phyloP scores from a whole-genome alignment of 208 protist genomes.

The Wallacemonas rigidus region DNA sequence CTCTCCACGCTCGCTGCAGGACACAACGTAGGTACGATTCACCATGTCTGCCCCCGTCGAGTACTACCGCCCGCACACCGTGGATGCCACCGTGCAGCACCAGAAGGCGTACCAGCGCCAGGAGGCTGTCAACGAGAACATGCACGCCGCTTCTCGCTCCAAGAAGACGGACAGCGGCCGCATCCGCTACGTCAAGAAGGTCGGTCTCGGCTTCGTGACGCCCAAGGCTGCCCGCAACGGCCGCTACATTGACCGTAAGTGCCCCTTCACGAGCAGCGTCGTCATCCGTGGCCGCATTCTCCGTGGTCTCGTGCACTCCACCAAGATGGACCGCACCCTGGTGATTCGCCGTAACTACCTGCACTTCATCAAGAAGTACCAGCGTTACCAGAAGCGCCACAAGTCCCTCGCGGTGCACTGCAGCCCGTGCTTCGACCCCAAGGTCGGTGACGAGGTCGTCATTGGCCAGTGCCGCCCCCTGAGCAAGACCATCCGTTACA shows the following conservation, averaged over 20 bases:
- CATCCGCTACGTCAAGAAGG: slow-evolving; percentile 95
- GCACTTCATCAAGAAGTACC: slow-evolving; percentile 99
- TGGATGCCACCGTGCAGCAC: slow-evolving; percentile 90
- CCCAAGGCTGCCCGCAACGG: slow-evolving; percentile 98
- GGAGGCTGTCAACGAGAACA: slow-evolving; percentile 91
- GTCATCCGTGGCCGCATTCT: slow-evolving; percentile 99
- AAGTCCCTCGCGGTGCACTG: slow-evolving; percentile 98
- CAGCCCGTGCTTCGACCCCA: slow-evolving; percentile 98
- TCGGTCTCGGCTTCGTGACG: slow-evolving; percentile 99
- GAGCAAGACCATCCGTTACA: slow-evolving; percentile 99
- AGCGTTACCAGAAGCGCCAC: slow-evolving; percentile 99
- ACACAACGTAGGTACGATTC: slow-evolving; percentile 15
- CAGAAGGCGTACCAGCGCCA: slow-evolving; percentile 93
- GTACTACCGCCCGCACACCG: slow-evolving; percentile 72
- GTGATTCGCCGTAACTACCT: slow-evolving; percentile 99
- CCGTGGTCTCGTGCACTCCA: slow-evolving; percentile 97
- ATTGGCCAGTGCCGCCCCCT: slow-evolving; percentile 99
- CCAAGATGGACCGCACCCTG: slow-evolving; percentile 99
- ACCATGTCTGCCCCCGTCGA: slow-evolving; percentile 47
- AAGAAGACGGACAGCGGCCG: slow-evolving; percentile 53
- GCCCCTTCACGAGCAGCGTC: slow-evolving; percentile 99
- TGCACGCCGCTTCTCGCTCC: slow-evolving; percentile 33
- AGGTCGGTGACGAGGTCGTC: slow-evolving; percentile 98
- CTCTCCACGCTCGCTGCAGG: not conserved
- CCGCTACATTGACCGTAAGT: slow-evolving; percentile 99